These are phyloP conservation scores for Oryza coarctata DNA, from an alignment of 176 grass and related monocot species.

Conservation along the genomic window DNA sequence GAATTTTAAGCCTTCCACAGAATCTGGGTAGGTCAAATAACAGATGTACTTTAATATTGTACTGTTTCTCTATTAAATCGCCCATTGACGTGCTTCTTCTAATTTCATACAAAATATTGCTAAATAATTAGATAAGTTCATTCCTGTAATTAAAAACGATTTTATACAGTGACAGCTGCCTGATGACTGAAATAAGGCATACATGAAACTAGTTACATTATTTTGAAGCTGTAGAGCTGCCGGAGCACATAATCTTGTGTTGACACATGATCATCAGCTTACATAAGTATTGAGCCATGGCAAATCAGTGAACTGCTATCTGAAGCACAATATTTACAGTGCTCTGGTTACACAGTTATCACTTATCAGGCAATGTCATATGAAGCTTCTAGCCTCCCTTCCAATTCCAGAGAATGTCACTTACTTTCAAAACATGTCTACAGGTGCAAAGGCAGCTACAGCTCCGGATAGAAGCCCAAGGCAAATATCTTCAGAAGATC, in stretches of 20 bases:
- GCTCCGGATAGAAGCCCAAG: slow-evolving; percentile 54
- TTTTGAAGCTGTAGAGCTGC: background rate
- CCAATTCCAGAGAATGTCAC: background rate
- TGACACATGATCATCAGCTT: background rate
- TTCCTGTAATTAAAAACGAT: background rate
- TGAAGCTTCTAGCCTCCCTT: background rate
- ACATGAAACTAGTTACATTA: background rate
- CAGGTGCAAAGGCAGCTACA: slow-evolving; percentile 53
- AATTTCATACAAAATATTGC: background rate
- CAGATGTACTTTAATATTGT: background rate
- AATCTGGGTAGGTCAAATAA: background rate
- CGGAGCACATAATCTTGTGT: background rate
- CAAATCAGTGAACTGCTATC: background rate
- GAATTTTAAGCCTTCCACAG: background rate
- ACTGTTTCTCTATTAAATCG: background rate
- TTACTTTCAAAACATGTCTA: background rate
- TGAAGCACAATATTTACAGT: background rate
- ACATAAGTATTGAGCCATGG: background rate
- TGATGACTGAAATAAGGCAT: background rate
- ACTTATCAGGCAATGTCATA: background rate
- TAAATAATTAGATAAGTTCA: background rate
- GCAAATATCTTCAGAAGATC: slow-evolving; percentile 49
- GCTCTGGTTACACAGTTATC: background rate
- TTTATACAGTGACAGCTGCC: background rate
- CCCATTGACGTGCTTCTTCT: background rate